phyloP scores from a whole-genome alignment of 495 filamentous ascomycete species.

The Podospora appendiculata region DNA sequence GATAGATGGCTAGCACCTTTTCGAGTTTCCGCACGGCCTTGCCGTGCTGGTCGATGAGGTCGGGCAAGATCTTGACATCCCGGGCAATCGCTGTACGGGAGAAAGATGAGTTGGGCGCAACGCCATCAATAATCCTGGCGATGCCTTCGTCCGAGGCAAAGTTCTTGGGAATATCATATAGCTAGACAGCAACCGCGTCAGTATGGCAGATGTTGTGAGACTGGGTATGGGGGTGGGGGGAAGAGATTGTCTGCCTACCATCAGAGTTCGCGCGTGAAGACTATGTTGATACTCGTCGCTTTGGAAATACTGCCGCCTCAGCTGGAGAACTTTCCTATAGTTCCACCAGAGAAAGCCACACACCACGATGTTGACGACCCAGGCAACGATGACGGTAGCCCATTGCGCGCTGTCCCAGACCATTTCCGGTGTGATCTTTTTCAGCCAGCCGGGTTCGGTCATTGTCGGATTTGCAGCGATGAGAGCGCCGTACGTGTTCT shows the following conservation, averaged over 20 bases:
- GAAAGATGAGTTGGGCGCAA: conserved; percentile 66
- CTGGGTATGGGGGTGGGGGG: neutral
- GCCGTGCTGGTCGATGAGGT: conserved; percentile 77
- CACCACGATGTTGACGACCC: conserved; percentile 67
- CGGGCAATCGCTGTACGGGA: conserved; percentile 78
- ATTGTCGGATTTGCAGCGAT: no score
- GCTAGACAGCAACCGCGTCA: conserved; percentile 33
- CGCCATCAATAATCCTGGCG: conserved; percentile 64
- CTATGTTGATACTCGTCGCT: conserved; percentile 85
- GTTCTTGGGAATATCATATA: conserved; percentile 75
- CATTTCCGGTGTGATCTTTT: conserved; percentile 46
- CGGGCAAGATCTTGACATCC: conserved; percentile 81
- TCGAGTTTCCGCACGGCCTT: conserved; percentile 75
- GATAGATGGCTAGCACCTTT: conserved; percentile 74
- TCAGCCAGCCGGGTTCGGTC: conserved; percentile 44
- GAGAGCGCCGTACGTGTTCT: conserved; percentile 23
- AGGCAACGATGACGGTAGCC: conserved; percentile 77
- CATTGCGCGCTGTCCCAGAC: conserved; percentile 56
- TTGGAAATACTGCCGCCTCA: conserved; percentile 75
- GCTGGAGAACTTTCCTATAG: conserved; percentile 60
- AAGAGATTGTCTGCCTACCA: conserved; percentile 47
- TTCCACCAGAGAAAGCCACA: conserved; percentile 84
- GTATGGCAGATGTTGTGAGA: neutral
- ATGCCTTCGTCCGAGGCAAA: conserved; percentile 79
- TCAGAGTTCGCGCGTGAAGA: conserved; percentile 81